Conservation (phyloP, 257 asterid genomes). For the Thymus mandschuricus region DNA sequence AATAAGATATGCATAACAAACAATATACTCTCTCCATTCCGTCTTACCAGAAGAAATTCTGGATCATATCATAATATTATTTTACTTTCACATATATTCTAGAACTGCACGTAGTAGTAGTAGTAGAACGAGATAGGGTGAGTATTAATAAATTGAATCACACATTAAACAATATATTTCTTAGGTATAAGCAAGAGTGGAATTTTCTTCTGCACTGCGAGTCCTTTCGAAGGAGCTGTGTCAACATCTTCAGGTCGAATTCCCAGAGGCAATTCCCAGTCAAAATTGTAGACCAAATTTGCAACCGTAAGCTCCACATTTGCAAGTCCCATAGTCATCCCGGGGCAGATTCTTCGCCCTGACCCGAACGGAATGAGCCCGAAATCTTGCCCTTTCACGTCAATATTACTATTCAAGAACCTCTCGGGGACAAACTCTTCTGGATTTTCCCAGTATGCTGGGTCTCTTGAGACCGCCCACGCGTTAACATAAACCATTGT, state of each 20-base stretch:
- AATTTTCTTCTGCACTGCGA: conserved; percentile 26
- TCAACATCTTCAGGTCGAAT: conserved; percentile 16
- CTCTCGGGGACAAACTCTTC: conserved; percentile 32
- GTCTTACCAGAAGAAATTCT: too few species aligned
- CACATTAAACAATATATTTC: neutral
- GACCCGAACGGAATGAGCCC: conserved; percentile 36
- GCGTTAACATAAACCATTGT: conserved; percentile 28
- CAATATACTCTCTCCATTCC: too few species aligned
- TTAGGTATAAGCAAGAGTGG: conserved; percentile 25
- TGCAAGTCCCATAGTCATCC: conserved; percentile 27
- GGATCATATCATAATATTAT: too few species aligned
- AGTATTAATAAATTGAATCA: neutral
- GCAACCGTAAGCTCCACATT: conserved; percentile 31
- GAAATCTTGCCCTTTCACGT: conserved; percentile 29
- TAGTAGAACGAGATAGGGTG: too few species aligned
- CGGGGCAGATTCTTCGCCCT: conserved; percentile 37
- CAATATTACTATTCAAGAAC: conserved; percentile 23
- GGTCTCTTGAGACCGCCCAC: conserved; percentile 33
- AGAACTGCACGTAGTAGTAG: too few species aligned
- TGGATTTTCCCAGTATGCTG: conserved; percentile 35
- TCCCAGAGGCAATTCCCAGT: conserved; percentile 28
- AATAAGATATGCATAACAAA: too few species aligned
- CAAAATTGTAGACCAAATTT: conserved; percentile 26
- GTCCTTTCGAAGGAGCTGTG: conserved; percentile 16
- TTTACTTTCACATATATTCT: too few species aligned